Conservation (phyloP, 352 stramenopile species). For the Phytophthora uliginosa region DNA sequence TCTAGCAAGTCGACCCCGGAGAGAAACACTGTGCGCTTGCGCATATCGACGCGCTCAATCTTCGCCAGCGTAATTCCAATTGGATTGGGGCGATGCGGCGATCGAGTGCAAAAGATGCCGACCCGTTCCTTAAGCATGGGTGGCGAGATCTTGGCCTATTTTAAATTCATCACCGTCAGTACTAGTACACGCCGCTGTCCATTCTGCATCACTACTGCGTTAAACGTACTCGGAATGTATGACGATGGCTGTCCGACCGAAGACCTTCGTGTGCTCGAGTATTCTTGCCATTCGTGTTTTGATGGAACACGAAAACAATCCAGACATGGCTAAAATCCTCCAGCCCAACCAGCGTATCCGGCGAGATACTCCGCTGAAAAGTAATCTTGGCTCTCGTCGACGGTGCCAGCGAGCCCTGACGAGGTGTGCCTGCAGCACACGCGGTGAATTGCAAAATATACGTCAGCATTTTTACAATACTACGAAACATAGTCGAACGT, state of each 20-base stretch:
- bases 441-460: not conserved
- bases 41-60: slow-evolving; percentile 84
- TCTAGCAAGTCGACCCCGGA: slow-evolving; percentile 95
- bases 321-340: slow-evolving; percentile 89
- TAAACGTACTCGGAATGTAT: slow-evolving; percentile 62
- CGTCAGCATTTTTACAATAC: not conserved
- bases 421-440: slow-evolving; percentile 68
- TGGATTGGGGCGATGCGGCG: slow-evolving; percentile 97
- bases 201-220: not conserved
- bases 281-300: slow-evolving; percentile 93
- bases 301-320: slow-evolving; percentile 92
- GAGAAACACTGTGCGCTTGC: slow-evolving; percentile 74
- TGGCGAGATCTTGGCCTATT: slow-evolving; percentile 75
- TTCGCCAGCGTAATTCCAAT: slow-evolving; percentile 94
- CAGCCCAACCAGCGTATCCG: slow-evolving; percentile 77
- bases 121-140: slow-evolving; percentile 81
- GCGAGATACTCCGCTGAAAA: slow-evolving; percentile 86
- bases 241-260: slow-evolving; percentile 75
- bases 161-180: not conserved
- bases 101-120: slow-evolving; percentile 97
- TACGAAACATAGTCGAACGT: not conserved
- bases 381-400: slow-evolving; percentile 75
- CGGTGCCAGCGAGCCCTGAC: slow-evolving; percentile 83
- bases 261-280: slow-evolving; percentile 67
- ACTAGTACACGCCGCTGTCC: not conserved